A percentile compares a stretch with the other conserved stretches of the same genome.
Evolutionary conservation across 1,284 basidiomycete species (phyloP).

Genomic region (Sphaerobolus stellatus): DNA sequence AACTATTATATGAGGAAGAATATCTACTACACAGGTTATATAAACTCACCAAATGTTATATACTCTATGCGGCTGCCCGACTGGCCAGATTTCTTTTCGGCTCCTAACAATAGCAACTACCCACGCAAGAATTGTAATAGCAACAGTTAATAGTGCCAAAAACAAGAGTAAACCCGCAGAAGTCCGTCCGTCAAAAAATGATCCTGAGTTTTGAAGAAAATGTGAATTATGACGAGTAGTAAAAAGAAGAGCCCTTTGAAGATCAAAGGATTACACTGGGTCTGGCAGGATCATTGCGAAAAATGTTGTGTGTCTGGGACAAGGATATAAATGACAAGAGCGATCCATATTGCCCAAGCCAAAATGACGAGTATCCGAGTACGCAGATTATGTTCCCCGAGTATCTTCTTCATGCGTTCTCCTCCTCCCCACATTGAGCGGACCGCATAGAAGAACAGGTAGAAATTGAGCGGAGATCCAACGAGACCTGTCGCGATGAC

Average conservation of each 20-base stretch:
- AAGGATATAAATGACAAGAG: not conserved
- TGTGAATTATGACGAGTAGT: too few species aligned
- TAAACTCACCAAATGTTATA: not conserved
- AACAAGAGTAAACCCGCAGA: not conserved
- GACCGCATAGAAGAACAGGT: slow-evolving; percentile 1
- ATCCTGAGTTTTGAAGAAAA: too few species aligned
- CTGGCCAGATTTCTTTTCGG: not conserved
- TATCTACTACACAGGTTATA: not conserved
- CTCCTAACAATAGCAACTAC: not conserved
- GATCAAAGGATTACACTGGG: not conserved
- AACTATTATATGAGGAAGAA: not conserved
- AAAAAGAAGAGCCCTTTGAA: not conserved
- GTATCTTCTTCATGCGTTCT: not conserved
- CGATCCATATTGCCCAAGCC: not conserved
- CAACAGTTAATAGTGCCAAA: not conserved
- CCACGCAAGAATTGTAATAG: not conserved
- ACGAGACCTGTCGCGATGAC: not conserved
- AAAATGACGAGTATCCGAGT: not conserved
- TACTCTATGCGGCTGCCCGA: not conserved
- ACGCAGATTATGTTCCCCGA: not conserved
- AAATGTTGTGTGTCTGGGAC: not conserved
- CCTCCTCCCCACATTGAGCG: not conserved
- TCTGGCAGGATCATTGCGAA: not conserved
- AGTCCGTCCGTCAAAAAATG: not conserved
- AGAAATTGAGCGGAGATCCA: not conserved